Conservation (phyloP, 257 asterid genomes). For the Nicotiana undulata region DNA sequence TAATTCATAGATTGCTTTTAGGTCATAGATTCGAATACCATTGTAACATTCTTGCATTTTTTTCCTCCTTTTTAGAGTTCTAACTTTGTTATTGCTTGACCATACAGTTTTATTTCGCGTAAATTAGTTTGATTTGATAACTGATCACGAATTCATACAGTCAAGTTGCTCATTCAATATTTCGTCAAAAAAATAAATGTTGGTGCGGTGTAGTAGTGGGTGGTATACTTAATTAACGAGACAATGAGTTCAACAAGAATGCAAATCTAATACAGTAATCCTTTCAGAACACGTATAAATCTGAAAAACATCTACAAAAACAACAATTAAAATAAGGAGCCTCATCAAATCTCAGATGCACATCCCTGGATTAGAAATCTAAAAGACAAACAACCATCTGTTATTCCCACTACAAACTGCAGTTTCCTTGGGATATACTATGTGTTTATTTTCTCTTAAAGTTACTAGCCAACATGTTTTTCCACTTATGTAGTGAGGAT, state of each 20-base stretch:
- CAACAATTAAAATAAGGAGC: not conserved
- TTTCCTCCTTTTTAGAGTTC: no score
- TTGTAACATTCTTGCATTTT: no score
- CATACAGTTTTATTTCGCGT: not conserved
- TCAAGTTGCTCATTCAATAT: not conserved
- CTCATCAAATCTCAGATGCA: not conserved
- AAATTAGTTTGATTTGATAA: not conserved
- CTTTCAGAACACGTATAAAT: not conserved
- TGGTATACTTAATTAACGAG: not conserved
- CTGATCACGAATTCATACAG: not conserved
- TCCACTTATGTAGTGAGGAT: constrained; percentile 54
- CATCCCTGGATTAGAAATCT: not conserved
- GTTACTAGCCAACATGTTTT: not conserved
- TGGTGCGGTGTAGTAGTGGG: not conserved
- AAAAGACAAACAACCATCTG: not conserved
- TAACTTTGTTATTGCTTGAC: not conserved
- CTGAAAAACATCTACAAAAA: not conserved
- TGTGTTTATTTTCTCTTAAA: not conserved
- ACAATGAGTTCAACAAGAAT: not conserved
- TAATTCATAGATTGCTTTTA: no score
- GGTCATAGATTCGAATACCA: no score
- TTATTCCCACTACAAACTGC: not conserved
- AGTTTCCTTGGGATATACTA: not conserved
- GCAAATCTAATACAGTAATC: not conserved
- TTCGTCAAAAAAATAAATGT: no score